Evolutionary conservation across 768 basidiomycete genomes (phyloP).

Genomic region (Psilocybe azurescens): DNA sequence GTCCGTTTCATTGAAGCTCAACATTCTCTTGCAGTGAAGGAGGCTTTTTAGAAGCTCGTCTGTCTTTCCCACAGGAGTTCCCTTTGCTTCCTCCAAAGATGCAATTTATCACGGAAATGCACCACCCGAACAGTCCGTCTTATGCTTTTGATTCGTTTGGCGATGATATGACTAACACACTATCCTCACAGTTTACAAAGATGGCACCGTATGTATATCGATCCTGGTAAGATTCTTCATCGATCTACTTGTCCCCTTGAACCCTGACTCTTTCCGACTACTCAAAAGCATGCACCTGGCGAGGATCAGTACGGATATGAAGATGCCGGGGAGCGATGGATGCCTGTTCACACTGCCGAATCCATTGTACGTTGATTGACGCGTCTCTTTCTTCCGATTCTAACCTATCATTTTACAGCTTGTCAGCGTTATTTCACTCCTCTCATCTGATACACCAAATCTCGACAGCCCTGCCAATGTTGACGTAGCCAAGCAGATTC

Average conservation of each 20-base stretch:
- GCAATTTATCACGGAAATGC: slow-evolving; percentile 94
- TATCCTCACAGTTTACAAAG: slow-evolving; percentile 77
- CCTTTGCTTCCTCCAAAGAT: slow-evolving; percentile 94
- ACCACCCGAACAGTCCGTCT: slow-evolving; percentile 94
- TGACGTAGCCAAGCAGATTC: slow-evolving; percentile 90
- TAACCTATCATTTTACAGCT: slow-evolving; percentile 56
- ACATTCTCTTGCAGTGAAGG: slow-evolving; percentile 72
- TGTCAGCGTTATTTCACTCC: slow-evolving; percentile 92
- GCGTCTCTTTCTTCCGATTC: slow-evolving; percentile 1
- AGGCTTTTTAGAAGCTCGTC: slow-evolving; percentile 90
- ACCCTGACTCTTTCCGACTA: slow-evolving; percentile 10
- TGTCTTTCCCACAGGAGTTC: slow-evolving; percentile 90
- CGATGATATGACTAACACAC: slow-evolving; percentile 8
- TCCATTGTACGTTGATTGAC: slow-evolving; percentile 74
- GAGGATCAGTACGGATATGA: slow-evolving; percentile 98
- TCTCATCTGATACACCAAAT: slow-evolving; percentile 92
- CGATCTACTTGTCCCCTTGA: background rate
- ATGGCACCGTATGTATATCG: slow-evolving; percentile 94
- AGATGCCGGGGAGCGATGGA: slow-evolving; percentile 95
- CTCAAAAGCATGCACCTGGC: slow-evolving; percentile 84
- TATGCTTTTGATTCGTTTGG: background rate
- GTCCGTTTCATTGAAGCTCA: background rate
- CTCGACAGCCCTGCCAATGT: slow-evolving; percentile 95
- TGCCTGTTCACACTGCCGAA: slow-evolving; percentile 97
- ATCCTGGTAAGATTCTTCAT: slow-evolving; percentile 68